Percentiles rank a stretch among this genome's conserved stretches.
Conservation (phyloP, 208 protist species). For the Crithidia acanthocephali region DNA sequence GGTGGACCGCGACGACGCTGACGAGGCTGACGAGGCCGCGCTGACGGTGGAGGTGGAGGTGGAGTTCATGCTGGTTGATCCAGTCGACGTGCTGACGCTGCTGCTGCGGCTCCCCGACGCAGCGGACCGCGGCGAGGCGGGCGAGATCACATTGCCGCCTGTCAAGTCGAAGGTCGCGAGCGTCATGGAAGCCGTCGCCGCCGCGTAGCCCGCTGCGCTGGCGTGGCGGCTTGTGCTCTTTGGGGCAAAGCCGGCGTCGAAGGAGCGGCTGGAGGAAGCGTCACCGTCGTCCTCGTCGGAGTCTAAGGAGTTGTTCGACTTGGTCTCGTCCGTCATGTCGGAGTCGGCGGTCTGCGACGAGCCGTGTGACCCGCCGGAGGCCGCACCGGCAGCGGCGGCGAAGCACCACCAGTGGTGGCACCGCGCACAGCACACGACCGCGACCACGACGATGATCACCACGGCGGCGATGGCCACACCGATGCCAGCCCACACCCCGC, state of each 20-base stretch:
- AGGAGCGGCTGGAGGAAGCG: neutral
- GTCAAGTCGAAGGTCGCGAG: neutral
- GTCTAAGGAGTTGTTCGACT: conserved; percentile 8
- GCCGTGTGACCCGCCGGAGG: neutral
- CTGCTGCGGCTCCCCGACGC: neutral
- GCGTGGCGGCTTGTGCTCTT: neutral
- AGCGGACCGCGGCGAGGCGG: neutral
- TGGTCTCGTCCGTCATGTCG: neutral
- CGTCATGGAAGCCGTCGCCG: neutral
- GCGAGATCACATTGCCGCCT: neutral
- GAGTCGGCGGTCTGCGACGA: neutral
- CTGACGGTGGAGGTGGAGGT: neutral
- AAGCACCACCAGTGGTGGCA: conserved; percentile 17
- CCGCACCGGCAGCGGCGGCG: neutral
- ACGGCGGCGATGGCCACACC: conserved; percentile 16
- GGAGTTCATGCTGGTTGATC: neutral
- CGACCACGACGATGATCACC: conserved; percentile 5
- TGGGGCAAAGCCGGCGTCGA: neutral
- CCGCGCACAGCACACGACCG: conserved; percentile 1
- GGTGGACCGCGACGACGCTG: neutral
- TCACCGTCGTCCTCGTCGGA: neutral
- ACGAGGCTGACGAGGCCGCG: neutral
- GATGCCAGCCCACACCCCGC: conserved; percentile 18
- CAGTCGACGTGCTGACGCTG: neutral
- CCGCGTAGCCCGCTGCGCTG: neutral